phyloP scores from a whole-genome alignment of 2,329 filamentous ascomycete species.

The Acrocalymma vagum region DNA sequence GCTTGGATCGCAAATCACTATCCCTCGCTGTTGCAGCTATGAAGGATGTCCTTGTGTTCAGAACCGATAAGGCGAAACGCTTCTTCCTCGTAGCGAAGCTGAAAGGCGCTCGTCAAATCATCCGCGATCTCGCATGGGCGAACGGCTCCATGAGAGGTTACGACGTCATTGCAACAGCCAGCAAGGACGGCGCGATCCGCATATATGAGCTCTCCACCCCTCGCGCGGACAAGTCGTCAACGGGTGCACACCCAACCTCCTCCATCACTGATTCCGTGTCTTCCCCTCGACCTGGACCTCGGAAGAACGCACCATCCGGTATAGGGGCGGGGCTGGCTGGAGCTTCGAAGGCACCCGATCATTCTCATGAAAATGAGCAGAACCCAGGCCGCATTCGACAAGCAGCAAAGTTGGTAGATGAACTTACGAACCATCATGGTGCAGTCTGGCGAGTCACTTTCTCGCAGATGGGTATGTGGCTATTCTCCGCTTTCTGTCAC shows the following conservation, averaged over 20 bases:
- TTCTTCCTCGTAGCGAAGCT: constrained; percentile 88
- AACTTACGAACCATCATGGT: constrained; percentile 71
- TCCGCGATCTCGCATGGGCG: constrained; percentile 91
- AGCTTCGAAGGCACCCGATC: constrained; percentile 51
- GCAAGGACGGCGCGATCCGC: constrained; percentile 87
- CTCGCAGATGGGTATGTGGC: constrained; percentile 53
- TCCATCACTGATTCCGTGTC: constrained; percentile 25
- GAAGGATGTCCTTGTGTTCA: constrained; percentile 82
- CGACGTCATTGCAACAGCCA: constrained; percentile 89
- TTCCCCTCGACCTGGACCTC: constrained; percentile 32
- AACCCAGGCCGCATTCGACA: constrained; percentile 74
- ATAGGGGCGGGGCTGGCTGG: constrained; percentile 63
- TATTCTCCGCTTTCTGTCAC: no score
- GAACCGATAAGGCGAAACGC: constrained; percentile 76
- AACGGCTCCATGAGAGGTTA: constrained; percentile 89
- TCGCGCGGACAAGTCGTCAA: constrained; percentile 52
- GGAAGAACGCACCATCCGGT: constrained; percentile 55
- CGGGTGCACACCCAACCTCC: constrained; percentile 29
- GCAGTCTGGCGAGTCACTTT: constrained; percentile 81
- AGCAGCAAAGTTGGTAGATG: constrained; percentile 68
- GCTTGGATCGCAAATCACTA: constrained; percentile 81
- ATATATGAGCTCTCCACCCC: constrained; percentile 82
- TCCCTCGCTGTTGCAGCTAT: constrained; percentile 87
- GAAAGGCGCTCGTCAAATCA: constrained; percentile 75
- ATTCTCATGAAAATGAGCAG: constrained; percentile 63